phyloP scores from a whole-genome alignment of 257 asterid genomes.

The Petunia axillaris region DNA sequence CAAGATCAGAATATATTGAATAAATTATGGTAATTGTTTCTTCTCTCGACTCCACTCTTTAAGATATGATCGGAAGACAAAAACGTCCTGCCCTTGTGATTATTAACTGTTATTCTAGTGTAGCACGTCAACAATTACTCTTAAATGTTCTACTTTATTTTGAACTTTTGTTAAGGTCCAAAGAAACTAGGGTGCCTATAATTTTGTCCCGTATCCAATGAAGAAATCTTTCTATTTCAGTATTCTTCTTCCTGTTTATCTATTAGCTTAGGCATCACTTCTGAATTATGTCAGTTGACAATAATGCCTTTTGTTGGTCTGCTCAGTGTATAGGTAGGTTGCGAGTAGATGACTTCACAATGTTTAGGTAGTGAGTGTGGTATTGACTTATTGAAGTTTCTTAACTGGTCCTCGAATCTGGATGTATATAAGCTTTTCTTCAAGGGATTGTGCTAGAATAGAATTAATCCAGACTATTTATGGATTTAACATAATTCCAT shows the following conservation, averaged over 20 bases:
- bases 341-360: not conserved
- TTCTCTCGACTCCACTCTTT: constrained; percentile 1
- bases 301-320: not conserved
- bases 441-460: not conserved
- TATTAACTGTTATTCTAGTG: not conserved
- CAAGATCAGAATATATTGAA: not conserved
- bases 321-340: not conserved
- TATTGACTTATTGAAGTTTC: not conserved
- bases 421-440: constrained; percentile 11
- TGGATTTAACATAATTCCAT: not conserved
- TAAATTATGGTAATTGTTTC: not conserved
- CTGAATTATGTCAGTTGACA: not conserved
- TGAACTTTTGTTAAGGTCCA: not conserved
- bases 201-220: not conserved
- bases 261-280: not conserved
- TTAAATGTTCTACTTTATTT: not conserved
- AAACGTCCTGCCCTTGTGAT: not conserved
- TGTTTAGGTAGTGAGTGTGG: not conserved
- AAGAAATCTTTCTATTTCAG: not conserved
- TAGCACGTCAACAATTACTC: not conserved
- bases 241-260: not conserved
- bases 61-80: not conserved
- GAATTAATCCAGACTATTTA: not conserved
- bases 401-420: not conserved
- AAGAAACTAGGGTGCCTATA: not conserved